Evolutionary conservation across 2,329 filamentous ascomycete species (phyloP).

Genomic region (Fusarium citri): DNA sequence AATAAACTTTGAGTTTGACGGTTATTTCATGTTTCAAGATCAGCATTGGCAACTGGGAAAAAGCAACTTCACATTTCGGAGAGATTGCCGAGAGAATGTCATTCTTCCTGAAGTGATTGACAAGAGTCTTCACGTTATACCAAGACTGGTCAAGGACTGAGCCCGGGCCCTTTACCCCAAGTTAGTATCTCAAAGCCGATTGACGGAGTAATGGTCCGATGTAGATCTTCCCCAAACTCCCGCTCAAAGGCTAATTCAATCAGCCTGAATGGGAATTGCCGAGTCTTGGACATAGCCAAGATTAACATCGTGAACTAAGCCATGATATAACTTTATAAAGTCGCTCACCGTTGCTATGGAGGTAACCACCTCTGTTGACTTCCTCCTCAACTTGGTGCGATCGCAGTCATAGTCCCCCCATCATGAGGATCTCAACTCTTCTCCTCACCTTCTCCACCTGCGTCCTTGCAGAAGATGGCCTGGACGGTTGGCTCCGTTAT

Average conservation of each 20-base stretch:
- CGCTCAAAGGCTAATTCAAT: slow-evolving; percentile 23
- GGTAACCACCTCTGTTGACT: background rate
- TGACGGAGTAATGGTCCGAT: slow-evolving; percentile 19
- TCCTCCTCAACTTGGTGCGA: background rate
- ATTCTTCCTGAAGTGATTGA: background rate
- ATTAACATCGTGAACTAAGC: slow-evolving; percentile 1
- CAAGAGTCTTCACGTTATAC: background rate
- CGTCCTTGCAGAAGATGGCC: slow-evolving; percentile 67
- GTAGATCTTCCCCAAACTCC: slow-evolving; percentile 18
- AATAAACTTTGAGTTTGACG: slow-evolving; percentile 5
- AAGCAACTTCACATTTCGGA: background rate
- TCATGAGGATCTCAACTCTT: slow-evolving; percentile 28
- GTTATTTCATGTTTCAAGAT: background rate
- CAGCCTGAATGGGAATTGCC: slow-evolving; percentile 28
- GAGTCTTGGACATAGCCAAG: slow-evolving; percentile 3
- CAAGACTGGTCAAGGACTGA: slow-evolving; percentile 1
- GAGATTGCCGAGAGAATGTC: slow-evolving; percentile 20
- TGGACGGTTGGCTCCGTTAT: slow-evolving; percentile 74
- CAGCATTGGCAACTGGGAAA: slow-evolving; percentile 1
- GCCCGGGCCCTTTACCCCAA: slow-evolving; percentile 21
- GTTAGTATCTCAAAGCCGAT: slow-evolving; percentile 15
- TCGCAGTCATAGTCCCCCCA: background rate
- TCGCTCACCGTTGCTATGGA: background rate
- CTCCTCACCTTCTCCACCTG: slow-evolving; percentile 48
- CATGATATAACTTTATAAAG: slow-evolving; percentile 8